A percentile compares a stretch with the other conserved stretches of the same genome.
Conservation (phyloP, 1,284 basidiomycete genomes). For the Chiua sp. region DNA sequence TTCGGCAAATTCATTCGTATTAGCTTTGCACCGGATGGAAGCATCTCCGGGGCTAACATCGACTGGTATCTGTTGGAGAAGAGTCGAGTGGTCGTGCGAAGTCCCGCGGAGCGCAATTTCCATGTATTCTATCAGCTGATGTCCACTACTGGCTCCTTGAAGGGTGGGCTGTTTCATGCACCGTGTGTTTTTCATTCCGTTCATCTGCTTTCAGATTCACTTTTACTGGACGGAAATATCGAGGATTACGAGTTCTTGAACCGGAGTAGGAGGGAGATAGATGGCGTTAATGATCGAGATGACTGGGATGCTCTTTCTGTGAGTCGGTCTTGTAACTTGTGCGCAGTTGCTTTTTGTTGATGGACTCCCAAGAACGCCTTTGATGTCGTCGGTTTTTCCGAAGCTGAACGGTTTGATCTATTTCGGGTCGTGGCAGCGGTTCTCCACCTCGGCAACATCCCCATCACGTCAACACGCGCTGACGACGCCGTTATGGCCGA, state of each 20-base stretch:
- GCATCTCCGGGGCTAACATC: constrained; percentile 97
- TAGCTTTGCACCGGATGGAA: constrained; percentile 92
- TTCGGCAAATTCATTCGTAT: constrained; percentile 99
- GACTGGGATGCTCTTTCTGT: constrained; percentile 90
- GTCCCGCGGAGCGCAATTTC: constrained; percentile 90
- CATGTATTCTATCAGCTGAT: constrained; percentile 97
- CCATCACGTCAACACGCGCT: constrained; percentile 80
- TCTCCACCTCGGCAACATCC: constrained; percentile 95
- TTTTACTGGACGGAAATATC: constrained; percentile 79
- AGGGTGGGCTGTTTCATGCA: constrained; percentile 51
- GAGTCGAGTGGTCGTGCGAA: constrained; percentile 91
- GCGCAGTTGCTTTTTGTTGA: constrained; percentile 11
- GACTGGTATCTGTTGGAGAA: constrained; percentile 99
- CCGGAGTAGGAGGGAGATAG: constrained; percentile 88
- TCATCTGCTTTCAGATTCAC: constrained; percentile 55
- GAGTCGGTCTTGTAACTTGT: constrained; percentile 13
- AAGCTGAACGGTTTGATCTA: constrained; percentile 88
- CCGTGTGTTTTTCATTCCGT: constrained; percentile 1
- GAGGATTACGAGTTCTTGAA: constrained; percentile 94
- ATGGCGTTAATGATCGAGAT: constrained; percentile 91
- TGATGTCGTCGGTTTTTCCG: constrained; percentile 86
- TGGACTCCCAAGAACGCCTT: constrained; percentile 66
- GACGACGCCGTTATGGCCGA: constrained; percentile 91
- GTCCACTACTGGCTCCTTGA: constrained; percentile 68
- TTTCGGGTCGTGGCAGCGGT: constrained; percentile 96